phyloP scores from a whole-genome alignment of 2,329 filamentous ascomycete genomes.

The Claviceps africana region DNA sequence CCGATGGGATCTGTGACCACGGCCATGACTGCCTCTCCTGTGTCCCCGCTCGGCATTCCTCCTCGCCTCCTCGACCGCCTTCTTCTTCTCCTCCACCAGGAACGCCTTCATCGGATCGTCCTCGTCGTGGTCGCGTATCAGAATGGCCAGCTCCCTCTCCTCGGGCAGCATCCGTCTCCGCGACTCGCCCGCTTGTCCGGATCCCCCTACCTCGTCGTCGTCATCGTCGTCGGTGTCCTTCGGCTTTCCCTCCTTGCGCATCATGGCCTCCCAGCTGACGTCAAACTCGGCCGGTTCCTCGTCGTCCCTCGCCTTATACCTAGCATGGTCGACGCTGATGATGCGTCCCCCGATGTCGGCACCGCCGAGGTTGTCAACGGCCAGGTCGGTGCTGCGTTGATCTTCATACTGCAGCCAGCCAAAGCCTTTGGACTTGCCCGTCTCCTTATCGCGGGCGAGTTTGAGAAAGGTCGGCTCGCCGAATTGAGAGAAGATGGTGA shows the following conservation, averaged over 20 bases:
- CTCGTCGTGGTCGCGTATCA: conserved; percentile 74
- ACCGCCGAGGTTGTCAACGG: conserved; percentile 89
- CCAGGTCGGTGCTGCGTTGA: conserved; percentile 86
- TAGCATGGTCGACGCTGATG: conserved; percentile 78
- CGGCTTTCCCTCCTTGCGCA: conserved; percentile 33
- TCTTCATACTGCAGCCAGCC: conserved; percentile 98
- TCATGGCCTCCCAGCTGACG: conserved; percentile 46
- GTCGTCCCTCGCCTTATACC: conserved; percentile 80
- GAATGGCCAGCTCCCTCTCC: conserved; percentile 60
- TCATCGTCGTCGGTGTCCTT: conserved; percentile 31
- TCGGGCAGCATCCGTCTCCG: conserved; percentile 58
- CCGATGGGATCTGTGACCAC: conserved; percentile 8
- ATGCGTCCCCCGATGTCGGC: conserved; percentile 68
- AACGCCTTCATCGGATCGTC: conserved; percentile 97
- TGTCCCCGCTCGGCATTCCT: conserved; percentile 36
- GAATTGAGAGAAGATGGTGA: conserved; percentile 94
- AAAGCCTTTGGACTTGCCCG: conserved; percentile 87
- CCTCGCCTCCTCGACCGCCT: conserved; percentile 61
- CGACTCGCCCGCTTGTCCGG: conserved; percentile 25
- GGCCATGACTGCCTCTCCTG: conserved; percentile 32
- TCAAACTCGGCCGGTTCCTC: conserved; percentile 47
- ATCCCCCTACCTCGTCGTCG: conserved; percentile 24
- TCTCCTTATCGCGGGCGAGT: conserved; percentile 86
- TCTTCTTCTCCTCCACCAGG: conserved; percentile 79
- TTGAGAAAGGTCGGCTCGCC: conserved; percentile 92